Evolutionary conservation across 2,329 filamentous ascomycete species (phyloP).

Genomic region (Cladophialophora chaetospira): DNA sequence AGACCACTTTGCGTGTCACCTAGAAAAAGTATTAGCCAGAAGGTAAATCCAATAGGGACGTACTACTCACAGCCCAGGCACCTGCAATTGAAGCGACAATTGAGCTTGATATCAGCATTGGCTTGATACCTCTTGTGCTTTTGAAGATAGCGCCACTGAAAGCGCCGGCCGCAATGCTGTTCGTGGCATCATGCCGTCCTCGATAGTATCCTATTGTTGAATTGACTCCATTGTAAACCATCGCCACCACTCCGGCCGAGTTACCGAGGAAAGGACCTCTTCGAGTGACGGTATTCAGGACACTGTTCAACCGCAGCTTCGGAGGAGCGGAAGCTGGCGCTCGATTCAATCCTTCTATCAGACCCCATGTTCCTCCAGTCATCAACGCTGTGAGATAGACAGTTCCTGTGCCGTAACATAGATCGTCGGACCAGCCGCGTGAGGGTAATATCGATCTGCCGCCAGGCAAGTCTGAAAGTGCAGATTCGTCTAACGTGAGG

Average conservation of each 20-base stretch:
- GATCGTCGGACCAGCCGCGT: constrained; percentile 94
- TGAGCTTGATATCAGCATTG: constrained; percentile 91
- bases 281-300: constrained; percentile 90
- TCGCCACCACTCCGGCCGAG: constrained; percentile 90
- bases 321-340: constrained; percentile 72
- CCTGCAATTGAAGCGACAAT: constrained; percentile 85
- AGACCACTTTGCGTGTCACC: constrained; percentile 55
- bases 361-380: constrained; percentile 85
- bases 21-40: constrained; percentile 35
- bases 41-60: constrained; percentile 17
- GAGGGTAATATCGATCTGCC: constrained; percentile 86
- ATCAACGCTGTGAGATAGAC: constrained; percentile 88
- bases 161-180: constrained; percentile 81
- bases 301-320: constrained; percentile 89
- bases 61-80: constrained; percentile 78
- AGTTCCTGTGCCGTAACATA: constrained; percentile 95
- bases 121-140: constrained; percentile 84
- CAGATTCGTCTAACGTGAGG: constrained; percentile 87
- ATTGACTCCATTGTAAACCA: constrained; percentile 94
- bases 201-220: constrained; percentile 76
- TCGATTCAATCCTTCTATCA: constrained; percentile 83
- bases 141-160: constrained; percentile 95
- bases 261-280: constrained; percentile 95
- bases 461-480: constrained; percentile 82
- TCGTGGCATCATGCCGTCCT: constrained; percentile 85